phyloP scores from a whole-genome alignment of 208 protist species.

The Angomonas ambiguus region DNA sequence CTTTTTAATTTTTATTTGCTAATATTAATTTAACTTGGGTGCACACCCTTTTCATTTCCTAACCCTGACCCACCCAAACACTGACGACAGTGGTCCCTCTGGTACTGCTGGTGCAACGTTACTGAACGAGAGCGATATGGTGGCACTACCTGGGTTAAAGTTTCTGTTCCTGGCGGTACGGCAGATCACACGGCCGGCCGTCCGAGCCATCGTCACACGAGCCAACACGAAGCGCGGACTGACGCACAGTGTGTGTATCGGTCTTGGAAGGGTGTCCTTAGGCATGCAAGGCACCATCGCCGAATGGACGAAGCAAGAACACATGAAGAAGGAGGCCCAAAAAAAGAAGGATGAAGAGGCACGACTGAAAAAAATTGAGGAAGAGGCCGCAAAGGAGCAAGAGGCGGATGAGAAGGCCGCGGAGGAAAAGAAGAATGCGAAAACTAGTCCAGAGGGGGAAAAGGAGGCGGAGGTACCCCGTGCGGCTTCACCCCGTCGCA shows the following conservation, averaged over 20 bases:
- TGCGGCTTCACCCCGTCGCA: conserved; percentile 1
- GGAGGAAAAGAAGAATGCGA: conserved; percentile 11
- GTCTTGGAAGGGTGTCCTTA: conserved; percentile 69
- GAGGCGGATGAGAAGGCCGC: conserved; percentile 9
- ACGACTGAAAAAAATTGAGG: conserved; percentile 11
- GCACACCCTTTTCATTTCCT: background rate
- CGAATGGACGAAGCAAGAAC: conserved; percentile 54
- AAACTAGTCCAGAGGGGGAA: background rate
- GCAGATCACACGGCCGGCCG: conserved; percentile 71
- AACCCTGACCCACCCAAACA: too few relatives aligned
- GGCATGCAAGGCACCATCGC: conserved; percentile 64
- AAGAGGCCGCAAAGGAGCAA: conserved; percentile 14
- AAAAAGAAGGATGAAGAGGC: conserved; percentile 17
- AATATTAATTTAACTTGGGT: background rate
- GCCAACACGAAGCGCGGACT: conserved; percentile 47
- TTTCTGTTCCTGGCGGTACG: conserved; percentile 74
- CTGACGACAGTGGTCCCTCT: too few relatives aligned
- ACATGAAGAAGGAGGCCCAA: conserved; percentile 24
- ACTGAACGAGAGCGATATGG: conserved; percentile 36
- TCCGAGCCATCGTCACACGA: conserved; percentile 45
- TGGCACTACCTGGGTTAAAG: conserved; percentile 66
- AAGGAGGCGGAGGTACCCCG: conserved; percentile 12
- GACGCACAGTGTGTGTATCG: conserved; percentile 68
- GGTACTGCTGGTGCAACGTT: conserved; percentile 1
- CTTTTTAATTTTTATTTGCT: too few relatives aligned